Percentiles rank a stretch among this genome's conserved stretches.
Conservation (phyloP, 257 asterid genomes). For the Solanum medicagineum region DNA sequence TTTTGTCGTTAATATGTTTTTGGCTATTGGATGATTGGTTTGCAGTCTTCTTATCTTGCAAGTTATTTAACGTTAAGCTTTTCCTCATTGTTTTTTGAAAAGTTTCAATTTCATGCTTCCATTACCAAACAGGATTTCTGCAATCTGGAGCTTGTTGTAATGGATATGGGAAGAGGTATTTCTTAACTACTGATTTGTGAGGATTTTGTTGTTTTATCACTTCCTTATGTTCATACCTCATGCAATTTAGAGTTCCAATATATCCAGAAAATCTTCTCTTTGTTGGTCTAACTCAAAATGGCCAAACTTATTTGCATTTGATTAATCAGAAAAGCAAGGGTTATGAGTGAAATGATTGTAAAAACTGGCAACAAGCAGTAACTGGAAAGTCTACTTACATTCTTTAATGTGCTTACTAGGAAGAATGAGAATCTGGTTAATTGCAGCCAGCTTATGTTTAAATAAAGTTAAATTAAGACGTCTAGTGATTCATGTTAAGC, state of each 20-base stretch:
- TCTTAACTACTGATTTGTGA: neutral
- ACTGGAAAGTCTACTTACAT: neutral
- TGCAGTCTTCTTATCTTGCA: neutral
- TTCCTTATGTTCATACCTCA: neutral
- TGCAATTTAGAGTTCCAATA: neutral
- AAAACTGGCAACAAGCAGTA: neutral
- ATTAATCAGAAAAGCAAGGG: neutral
- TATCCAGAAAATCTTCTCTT: neutral
- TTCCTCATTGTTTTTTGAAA: neutral
- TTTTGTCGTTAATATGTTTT: neutral
- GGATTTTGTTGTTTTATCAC: neutral
- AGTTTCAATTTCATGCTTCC: slow-evolving; percentile 5
- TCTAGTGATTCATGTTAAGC: neutral
- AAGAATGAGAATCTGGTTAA: neutral
- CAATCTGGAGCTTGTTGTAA: slow-evolving; percentile 56
- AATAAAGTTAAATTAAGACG: neutral
- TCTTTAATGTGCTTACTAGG: neutral
- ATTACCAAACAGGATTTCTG: slow-evolving; percentile 42
- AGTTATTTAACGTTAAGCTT: neutral
- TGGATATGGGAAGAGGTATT: slow-evolving; percentile 73
- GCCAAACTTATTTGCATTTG: neutral
- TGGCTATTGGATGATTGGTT: neutral
- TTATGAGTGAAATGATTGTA: neutral
- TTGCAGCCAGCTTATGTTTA: neutral
- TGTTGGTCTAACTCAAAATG: neutral